Evolutionary conservation across 441 rosid species (phyloP).

Genomic region (Brassica hybrid): DNA sequence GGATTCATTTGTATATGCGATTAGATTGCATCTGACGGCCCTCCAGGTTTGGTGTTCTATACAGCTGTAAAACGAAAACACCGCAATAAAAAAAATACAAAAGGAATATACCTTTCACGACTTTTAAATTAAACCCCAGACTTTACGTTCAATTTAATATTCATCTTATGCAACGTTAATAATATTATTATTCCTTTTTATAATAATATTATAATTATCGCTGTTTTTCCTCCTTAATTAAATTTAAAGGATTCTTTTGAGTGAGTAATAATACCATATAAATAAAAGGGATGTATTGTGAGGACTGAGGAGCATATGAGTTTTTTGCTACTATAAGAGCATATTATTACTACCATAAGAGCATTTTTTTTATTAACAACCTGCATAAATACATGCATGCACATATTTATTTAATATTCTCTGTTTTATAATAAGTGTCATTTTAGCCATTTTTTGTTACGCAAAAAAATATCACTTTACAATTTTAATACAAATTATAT

Average conservation of each 20-base stretch:
- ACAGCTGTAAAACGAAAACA: conserved; percentile 27
- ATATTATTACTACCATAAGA: too few species aligned
- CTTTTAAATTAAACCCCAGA: conserved; percentile 14
- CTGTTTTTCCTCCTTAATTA: conserved; percentile 13
- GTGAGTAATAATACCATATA: neutral
- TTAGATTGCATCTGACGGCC: conserved; percentile 37
- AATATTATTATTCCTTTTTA: neutral
- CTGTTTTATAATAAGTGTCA: too few species aligned
- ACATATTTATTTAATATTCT: neutral
- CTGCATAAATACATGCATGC: neutral
- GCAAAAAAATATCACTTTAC: too few species aligned
- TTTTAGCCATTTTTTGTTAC: too few species aligned
- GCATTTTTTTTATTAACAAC: too few species aligned
- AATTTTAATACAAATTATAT: too few species aligned
- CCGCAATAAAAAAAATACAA: conserved; percentile 4
- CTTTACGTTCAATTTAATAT: conserved; percentile 25
- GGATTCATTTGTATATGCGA: conserved; percentile 2
- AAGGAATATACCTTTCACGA: conserved; percentile 39
- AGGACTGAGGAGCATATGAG: too few species aligned
- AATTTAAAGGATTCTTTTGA: conserved; percentile 4
- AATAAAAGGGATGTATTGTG: too few species aligned
- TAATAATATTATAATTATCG: neutral
- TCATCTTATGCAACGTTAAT: neutral
- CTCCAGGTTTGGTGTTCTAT: conserved; percentile 1
- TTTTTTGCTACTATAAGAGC: too few species aligned